Evolutionary conservation across 164 flowering plant species (phyloP).

Genomic region (Echeveria elegans): DNA sequence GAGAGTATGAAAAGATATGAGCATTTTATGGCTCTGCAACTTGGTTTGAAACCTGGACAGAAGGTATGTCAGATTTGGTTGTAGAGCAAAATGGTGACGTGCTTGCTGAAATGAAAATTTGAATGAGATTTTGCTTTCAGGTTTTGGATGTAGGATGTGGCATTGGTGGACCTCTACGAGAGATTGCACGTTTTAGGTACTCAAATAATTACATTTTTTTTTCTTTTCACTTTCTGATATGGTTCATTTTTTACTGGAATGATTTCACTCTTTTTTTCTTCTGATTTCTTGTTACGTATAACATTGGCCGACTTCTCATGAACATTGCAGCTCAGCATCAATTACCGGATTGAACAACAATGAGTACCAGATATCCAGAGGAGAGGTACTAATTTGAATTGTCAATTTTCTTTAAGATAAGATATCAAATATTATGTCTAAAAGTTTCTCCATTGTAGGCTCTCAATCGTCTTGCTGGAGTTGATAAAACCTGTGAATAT

Average conservation of each 20-base stretch:
- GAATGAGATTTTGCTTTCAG: constrained; percentile 21
- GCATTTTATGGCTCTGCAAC: constrained; percentile 89
- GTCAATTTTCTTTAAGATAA: background rate
- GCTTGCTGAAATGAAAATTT: background rate
- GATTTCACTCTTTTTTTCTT: too few species aligned
- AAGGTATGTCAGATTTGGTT: constrained; percentile 35
- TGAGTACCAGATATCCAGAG: constrained; percentile 91
- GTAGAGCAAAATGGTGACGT: background rate
- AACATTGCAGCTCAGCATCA: constrained; percentile 52
- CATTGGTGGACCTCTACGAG: constrained; percentile 93
- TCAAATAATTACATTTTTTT: background rate
- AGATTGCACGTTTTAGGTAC: constrained; percentile 84
- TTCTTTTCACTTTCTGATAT: background rate
- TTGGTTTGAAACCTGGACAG: constrained; percentile 72
- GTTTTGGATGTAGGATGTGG: constrained; percentile 99
- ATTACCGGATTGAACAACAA: constrained; percentile 90
- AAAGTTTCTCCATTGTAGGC: constrained; percentile 24
- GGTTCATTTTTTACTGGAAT: too few species aligned
- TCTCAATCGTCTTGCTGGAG: constrained; percentile 63
- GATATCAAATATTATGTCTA: too few species aligned
- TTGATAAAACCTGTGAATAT: constrained; percentile 72
- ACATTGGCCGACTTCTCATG: background rate
- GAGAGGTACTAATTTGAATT: constrained; percentile 34
- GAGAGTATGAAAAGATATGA: constrained; percentile 93
- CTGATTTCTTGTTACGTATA: too few species aligned